Base-by-base conservation (phyloP, 768 basidiomycete genomes). In the Grammothele lineata region DNA sequence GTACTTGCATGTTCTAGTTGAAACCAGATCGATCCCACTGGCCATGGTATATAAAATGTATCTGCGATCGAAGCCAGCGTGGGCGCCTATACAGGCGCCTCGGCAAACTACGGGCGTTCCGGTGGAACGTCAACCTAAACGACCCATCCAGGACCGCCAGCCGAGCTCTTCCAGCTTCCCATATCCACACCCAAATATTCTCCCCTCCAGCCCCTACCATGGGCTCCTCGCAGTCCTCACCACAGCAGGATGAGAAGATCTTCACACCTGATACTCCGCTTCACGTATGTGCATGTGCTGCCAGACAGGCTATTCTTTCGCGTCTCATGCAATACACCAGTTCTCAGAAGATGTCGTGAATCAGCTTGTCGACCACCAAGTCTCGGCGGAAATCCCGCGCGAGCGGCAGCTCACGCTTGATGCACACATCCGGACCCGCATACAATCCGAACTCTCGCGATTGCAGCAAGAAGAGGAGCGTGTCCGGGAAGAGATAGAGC, bases 311-410 rank as follows among this genome's bases (percentile, higher is more conserved):
- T 32, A 15, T 8, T n/a, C n/a, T n/a, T n/a, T 32, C 30, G 8
- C 36, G 4, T 14, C n/a, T 33, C 41, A 8, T 36, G 17, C 19
- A 18, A 25, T 8, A 36, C 33, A 42, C 17, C 56, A 93, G 90
- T 88, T 94, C 69, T 87, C 87, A n/a, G 78, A 78, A 38, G 80
- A 85, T 64, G 80, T 94, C 47, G 81, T 93, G 60, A 80, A 85
- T 70, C 80, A 84, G 47, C 83, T 93, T 52, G 73, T 81, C 17
- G 83, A 89, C 67, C 70, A 76, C 48, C 63, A 77, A 27, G 75
- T 78, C 35, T 73, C 82, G 1, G 68, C 83, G 9, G 74, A 74
- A 39, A 79, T 81, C 3, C 72, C 79, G 12, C 75, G 81, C 9
- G 80, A 81, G 50, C 81, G 87, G 33, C 91, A 92, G 66, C 71